Evolutionary conservation across 495 filamentous ascomycete genomes (phyloP).

Genomic region (Penicillium argentinense): DNA sequence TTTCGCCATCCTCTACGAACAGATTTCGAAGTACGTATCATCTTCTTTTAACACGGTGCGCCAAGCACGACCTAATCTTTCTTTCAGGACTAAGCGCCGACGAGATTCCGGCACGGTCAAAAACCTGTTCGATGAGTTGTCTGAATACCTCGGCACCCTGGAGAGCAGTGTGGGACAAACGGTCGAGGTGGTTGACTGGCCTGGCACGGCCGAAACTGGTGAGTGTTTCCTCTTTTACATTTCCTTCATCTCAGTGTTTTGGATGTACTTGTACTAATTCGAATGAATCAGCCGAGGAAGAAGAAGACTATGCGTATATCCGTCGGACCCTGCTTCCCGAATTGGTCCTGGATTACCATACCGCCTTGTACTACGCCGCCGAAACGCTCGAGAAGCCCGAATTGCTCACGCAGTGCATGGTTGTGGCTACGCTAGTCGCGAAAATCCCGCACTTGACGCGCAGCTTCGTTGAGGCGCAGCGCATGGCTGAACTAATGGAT

Average conservation of each 20-base stretch:
- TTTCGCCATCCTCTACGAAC: constrained; percentile 50
- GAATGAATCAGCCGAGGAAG: constrained; percentile 36
- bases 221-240: constrained; percentile 17
- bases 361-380: constrained; percentile 67
- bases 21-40: constrained; percentile 42
- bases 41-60: not conserved
- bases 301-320: constrained; percentile 50
- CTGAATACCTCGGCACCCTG: constrained; percentile 32
- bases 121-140: constrained; percentile 31
- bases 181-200: constrained; percentile 37
- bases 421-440: constrained; percentile 66
- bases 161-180: constrained; percentile 35
- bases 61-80: constrained; percentile 18
- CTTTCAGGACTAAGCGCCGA: constrained; percentile 27
- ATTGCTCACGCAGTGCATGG: constrained; percentile 72
- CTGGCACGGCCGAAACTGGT: constrained; percentile 37
- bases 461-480: constrained; percentile 61
- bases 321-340: constrained; percentile 78
- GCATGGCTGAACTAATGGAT: constrained; percentile 78
- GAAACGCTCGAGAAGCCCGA: constrained; percentile 59
- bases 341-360: constrained; percentile 76
- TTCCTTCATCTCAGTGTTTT: too few relatives aligned
- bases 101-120: constrained; percentile 39
- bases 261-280: too few relatives aligned
- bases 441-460: constrained; percentile 61